Base-by-base conservation (phyloP, 202 grass and related monocot species). In the Brachypodium distachyon region DNA sequence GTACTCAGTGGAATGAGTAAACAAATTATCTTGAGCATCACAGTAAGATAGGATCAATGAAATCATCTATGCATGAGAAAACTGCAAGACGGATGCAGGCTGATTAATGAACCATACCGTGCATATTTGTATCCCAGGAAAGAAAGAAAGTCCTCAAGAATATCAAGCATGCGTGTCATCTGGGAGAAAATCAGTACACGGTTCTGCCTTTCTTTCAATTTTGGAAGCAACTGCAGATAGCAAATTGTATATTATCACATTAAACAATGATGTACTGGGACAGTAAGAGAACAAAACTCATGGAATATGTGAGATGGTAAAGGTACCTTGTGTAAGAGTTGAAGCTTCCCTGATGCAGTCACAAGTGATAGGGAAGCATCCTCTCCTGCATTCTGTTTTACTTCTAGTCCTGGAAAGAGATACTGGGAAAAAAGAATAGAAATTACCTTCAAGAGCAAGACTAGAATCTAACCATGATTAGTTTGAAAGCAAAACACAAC, bases 101-200 rank as follows among this genome's bases (percentile, higher is more conserved):
- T 28, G 25, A 61, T 23, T 12, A 29, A 80, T 40, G 26, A 42
- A 83, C 54, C 55, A 85, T 85, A 93, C 90, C 90, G 80, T 52
- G 22, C 60, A 79, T 80, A 87, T 74, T 80, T 87, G 62, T 87
- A 82, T 31, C 54, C 69, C n/a, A 93, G 21, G 42, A 29, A 62
- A 58, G 4, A 68, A 49, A 93, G 53, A 37, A 90, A 85, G 59
- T 85, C 91, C 69, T 93, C 87, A 0, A 90, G 77, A 70, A 90
- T 77, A 70, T 93, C 81, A 78, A 93, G 87, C 91, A 90, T 93
- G 18, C 19, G 77, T 47, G 74, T 90, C 87, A 87, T 93, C 59
- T 93, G 91, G 0, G 91, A 90, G 73, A 93, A 93, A 27, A 93
- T 90, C 21, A 93, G 44, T 18, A 93, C 87, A 40, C 81, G 84